phyloP scores from a whole-genome alignment of 768 basidiomycete genomes.

The Termitomyces sp. region DNA sequence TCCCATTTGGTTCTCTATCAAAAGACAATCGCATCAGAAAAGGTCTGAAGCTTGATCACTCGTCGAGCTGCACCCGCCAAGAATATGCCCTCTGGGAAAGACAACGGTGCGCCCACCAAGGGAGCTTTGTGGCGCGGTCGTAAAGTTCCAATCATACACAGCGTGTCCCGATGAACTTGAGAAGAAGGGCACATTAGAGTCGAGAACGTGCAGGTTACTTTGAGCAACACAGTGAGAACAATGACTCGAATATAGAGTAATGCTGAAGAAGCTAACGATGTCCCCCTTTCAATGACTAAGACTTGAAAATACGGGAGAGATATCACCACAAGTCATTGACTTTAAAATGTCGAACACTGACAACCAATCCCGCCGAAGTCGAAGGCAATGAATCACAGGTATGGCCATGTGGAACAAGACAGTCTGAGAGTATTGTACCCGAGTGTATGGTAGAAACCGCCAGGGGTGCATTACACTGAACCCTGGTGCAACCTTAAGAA shows the following conservation, averaged over 20 bases:
- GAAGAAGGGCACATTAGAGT: slow-evolving; percentile 19
- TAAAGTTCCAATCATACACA: slow-evolving; percentile 27
- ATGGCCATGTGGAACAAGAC: neutral
- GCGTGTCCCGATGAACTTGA: slow-evolving; percentile 4
- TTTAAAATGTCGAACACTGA: neutral
- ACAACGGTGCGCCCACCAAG: slow-evolving; percentile 14
- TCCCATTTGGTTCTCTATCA: slow-evolving; percentile 9
- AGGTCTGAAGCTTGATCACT: slow-evolving; percentile 10
- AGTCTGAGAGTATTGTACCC: too few species aligned
- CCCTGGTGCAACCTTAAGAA: too few species aligned
- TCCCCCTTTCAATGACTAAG: too few species aligned
- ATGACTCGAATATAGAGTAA: neutral
- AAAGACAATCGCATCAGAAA: neutral
- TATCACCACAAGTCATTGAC: neutral
- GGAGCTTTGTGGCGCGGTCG: slow-evolving; percentile 19
- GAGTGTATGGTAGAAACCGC: too few species aligned
- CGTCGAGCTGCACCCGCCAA: slow-evolving; percentile 27
- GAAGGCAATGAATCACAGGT: neutral
- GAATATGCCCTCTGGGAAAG: slow-evolving; percentile 20
- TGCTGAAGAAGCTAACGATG: neutral
- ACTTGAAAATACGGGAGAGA: too few species aligned
- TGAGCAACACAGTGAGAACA: neutral
- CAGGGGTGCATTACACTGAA: too few species aligned
- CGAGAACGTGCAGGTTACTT: slow-evolving; percentile 19
- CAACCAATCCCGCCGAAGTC: neutral